Percentiles rank a stretch among this genome's conserved stretches.
Conservation (phyloP, 306 rosid genomes). For the Gastrolobium villosum region DNA sequence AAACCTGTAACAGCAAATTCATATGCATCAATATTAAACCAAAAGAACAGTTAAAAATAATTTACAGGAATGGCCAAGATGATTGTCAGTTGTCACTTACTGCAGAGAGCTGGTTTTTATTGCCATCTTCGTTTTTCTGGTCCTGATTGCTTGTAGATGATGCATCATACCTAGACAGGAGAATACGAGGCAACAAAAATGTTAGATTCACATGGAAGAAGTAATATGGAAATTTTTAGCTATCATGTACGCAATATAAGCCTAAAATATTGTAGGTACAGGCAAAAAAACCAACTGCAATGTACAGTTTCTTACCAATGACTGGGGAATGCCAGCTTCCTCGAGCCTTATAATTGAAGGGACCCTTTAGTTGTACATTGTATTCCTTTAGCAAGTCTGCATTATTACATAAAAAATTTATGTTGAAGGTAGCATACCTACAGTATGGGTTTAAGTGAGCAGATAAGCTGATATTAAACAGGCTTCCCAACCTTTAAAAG, state of each 20-base stretch:
- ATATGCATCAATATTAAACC: slow-evolving; percentile 14
- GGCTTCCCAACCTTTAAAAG: slow-evolving; percentile 77
- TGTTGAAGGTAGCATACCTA: slow-evolving; percentile 40
- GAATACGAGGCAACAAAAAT: slow-evolving; percentile 25
- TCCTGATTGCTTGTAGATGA: slow-evolving; percentile 52
- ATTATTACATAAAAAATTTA: slow-evolving; percentile 27
- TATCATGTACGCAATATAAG: background rate
- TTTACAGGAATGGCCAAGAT: slow-evolving; percentile 20
- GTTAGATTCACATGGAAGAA: slow-evolving; percentile 13
- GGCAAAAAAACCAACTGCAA: slow-evolving; percentile 18
- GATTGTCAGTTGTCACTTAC: slow-evolving; percentile 55
- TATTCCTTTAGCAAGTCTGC: slow-evolving; percentile 89
- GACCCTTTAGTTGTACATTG: slow-evolving; percentile 85
- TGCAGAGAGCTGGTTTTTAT: slow-evolving; percentile 63
- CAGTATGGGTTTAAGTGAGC: slow-evolving; percentile 22
- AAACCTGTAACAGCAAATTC: slow-evolving; percentile 60
- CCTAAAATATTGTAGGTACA: slow-evolving; percentile 10
- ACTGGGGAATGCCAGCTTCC: slow-evolving; percentile 96
- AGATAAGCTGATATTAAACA: slow-evolving; percentile 34
- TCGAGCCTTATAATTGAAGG: slow-evolving; percentile 90
- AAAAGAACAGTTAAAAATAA: slow-evolving; percentile 31
- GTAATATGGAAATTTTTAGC: slow-evolving; percentile 7
- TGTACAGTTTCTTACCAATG: slow-evolving; percentile 69
- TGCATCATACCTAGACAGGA: slow-evolving; percentile 74
- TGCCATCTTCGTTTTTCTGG: slow-evolving; percentile 48